Evolutionary conservation across 2,329 filamentous ascomycete genomes (phyloP).

Genomic region (Seiridium cupressi): DNA sequence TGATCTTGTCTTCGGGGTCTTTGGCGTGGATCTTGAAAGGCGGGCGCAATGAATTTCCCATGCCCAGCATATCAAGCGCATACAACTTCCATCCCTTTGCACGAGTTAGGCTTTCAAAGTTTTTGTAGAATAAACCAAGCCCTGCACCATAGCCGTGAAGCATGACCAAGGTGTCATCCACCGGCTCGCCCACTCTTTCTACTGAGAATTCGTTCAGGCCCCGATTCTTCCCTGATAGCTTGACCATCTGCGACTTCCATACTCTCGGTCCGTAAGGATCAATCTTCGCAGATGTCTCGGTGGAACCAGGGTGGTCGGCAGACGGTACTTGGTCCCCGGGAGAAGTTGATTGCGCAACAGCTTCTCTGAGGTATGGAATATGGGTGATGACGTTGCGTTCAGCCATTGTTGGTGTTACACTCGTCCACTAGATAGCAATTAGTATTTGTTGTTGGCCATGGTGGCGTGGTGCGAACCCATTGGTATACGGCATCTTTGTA

Average conservation of each 20-base stretch:
- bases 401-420: slow-evolving; percentile 75
- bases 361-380: slow-evolving; percentile 78
- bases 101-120: slow-evolving; percentile 85
- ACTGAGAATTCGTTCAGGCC: slow-evolving; percentile 92
- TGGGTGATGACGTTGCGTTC: slow-evolving; percentile 86
- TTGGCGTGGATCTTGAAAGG: slow-evolving; percentile 83
- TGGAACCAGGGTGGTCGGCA: slow-evolving; percentile 36
- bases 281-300: slow-evolving; percentile 46
- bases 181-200: slow-evolving; percentile 74
- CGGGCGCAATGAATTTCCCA: slow-evolving; percentile 85
- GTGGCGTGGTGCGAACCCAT: slow-evolving; percentile 64
- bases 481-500: slow-evolving; percentile 91
- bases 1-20: slow-evolving; percentile 74
- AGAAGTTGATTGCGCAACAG: slow-evolving; percentile 54
- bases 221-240: slow-evolving; percentile 80
- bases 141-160: slow-evolving; percentile 96
- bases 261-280: slow-evolving; percentile 83
- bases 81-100: slow-evolving; percentile 83
- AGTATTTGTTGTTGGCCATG: slow-evolving; percentile 2
- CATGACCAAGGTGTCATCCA: slow-evolving; percentile 88
- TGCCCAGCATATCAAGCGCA: slow-evolving; percentile 90
- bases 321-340: slow-evolving; percentile 26
- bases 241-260: slow-evolving; percentile 84
- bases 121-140: slow-evolving; percentile 97
- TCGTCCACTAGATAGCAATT: slow-evolving; percentile 66